Conservation (phyloP, 1,284 basidiomycete genomes). For the Cronartium ribicola region DNA sequence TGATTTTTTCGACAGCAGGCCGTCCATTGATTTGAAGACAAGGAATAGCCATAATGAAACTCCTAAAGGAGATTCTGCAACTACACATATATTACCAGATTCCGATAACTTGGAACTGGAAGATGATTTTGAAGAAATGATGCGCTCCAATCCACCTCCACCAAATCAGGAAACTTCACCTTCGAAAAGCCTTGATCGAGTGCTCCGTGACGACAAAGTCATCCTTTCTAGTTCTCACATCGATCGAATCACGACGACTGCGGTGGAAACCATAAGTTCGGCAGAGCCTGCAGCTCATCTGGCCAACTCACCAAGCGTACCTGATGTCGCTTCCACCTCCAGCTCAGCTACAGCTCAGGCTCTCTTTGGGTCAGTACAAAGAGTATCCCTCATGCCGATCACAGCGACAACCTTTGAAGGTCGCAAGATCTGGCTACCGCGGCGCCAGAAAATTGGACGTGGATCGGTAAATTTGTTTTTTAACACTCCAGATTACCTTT, state of each 20-base stretch:
- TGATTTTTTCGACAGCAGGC: neutral
- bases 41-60: neutral
- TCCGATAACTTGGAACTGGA: conserved; percentile 3
- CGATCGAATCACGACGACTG: too few species aligned
- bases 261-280: too few species aligned
- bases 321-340: neutral
- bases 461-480: conserved; percentile 19
- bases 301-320: too few species aligned
- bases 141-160: neutral
- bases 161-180: neutral
- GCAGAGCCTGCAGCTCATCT: too few species aligned
- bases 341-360: neutral
- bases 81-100: too few species aligned
- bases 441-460: neutral
- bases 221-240: too few species aligned
- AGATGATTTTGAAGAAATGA: conserved; percentile 1
- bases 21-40: too few species aligned
- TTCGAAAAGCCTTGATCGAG: neutral
- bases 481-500: neutral
- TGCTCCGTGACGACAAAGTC: neutral
- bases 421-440: neutral
- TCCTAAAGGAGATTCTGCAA: too few species aligned
- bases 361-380: neutral
- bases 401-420: conserved; percentile 2
- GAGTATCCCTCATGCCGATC: conserved; percentile 1